phyloP scores from a whole-genome alignment of 1,284 basidiomycete species.

The Rugosomyces carneus region DNA sequence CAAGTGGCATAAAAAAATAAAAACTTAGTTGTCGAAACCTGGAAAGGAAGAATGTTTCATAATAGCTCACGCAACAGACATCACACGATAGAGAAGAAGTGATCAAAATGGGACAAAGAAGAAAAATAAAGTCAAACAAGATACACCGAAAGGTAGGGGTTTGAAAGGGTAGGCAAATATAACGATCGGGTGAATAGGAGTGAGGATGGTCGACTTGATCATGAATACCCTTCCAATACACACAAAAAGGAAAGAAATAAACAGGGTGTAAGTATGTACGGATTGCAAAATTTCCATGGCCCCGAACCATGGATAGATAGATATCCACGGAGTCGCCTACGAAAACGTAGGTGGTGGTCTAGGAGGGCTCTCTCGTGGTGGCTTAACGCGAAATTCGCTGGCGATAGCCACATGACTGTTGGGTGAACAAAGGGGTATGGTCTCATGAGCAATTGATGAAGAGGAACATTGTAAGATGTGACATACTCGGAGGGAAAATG shows the following conservation, averaged over 20 bases:
- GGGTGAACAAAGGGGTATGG: slow-evolving; percentile 5
- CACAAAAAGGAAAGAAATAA: slow-evolving; percentile 12
- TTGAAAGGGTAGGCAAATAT: background rate
- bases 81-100: slow-evolving; percentile 2
- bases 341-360: slow-evolving; percentile 25
- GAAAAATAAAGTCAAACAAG: slow-evolving; percentile 8
- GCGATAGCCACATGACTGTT: slow-evolving; percentile 61
- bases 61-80: slow-evolving; percentile 2
- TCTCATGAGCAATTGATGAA: slow-evolving; percentile 13
- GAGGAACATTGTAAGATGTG: slow-evolving; percentile 11
- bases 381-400: slow-evolving; percentile 71
- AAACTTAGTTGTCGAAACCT: background rate
- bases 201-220: slow-evolving; percentile 3
- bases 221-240: slow-evolving; percentile 10
- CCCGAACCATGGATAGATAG: slow-evolving; percentile 9
- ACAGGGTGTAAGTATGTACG: slow-evolving; percentile 14
- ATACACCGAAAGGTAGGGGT: slow-evolving; percentile 2
- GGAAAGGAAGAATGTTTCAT: slow-evolving; percentile 5
- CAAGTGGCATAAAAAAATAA: background rate
- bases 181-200: background rate
- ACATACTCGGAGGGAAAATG: slow-evolving; percentile 95
- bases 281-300: background rate
- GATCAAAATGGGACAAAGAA: background rate
- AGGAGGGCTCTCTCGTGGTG: slow-evolving; percentile 36
- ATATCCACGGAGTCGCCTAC: slow-evolving; percentile 8